Evolutionary conservation across 176 grass and related monocot genomes (phyloP), one percentile per base, ranked within the genome.

Genomic region (Olyra latifolia): DNA sequence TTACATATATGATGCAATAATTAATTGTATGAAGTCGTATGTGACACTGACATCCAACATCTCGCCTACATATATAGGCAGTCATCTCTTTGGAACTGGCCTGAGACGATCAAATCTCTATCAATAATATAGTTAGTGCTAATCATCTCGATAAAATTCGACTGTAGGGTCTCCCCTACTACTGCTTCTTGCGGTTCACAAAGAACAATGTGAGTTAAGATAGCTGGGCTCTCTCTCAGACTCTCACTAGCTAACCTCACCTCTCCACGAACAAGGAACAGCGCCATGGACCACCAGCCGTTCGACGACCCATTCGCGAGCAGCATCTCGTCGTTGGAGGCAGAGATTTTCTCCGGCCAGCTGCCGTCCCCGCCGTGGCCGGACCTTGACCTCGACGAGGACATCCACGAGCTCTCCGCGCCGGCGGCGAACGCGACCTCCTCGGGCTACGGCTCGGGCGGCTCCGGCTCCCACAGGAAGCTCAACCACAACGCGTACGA

Each of bases 401-500:
- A 80, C 63, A 40, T 86, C 25, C 56, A 83, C 29, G 82, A 83
- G 24, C 16, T 86, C 44, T 90, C 72, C 1, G 43, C 73, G 7
- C 74, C 63, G 22, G 62, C 69, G 19, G 66, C 75, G n/a, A 91
- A 78, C 27, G 73, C 32, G 3, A 64, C 14, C 17, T 78, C 85
- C 19, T 91, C 92, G 0, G 72, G 75, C 11, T 74, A 58, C 19
- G 74, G 86, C 44, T 87, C 75, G 0, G 86, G 68, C 22, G 68
- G 86, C 9, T 73, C 68, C 41, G 60, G 86, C 32, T 80, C 74
- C 12, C 74, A 88, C 80, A 84, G 85, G 68, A 98, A 98, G 86
- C 63, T 81, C 73, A 90, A 22, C 88, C 95, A 98, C 68, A 99
- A 93, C 85, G 96, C 96, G 17, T 95, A 95, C 57, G 96, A 95